Evolutionary conservation across 805 yeast genomes (phyloP), one percentile per base, ranked within the genome.

Genomic region (Cyberlindnera suaveolens): DNA sequence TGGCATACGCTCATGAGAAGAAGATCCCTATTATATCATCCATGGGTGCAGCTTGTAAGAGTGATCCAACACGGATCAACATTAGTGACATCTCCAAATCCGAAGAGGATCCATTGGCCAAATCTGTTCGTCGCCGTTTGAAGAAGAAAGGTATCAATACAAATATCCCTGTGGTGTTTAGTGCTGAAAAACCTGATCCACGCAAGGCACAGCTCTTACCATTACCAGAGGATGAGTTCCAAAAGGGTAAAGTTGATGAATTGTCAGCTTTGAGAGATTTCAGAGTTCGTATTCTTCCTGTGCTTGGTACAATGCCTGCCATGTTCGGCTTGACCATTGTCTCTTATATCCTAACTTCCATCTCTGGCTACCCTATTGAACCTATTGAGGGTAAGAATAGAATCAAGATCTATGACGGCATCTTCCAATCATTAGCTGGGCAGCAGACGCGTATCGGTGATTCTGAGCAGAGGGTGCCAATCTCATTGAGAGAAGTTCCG

Each of bases 1-100:
- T 93, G 51, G 80, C 81, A 29, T 90, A 73, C 63, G 82, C 95
- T 51, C 68, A 80, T 58, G 70, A 72, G 15, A 65, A 78, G 36
- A 62, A 71, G 2, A 60, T 91, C 30, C 77, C 76, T n/a, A 84
- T 89, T 29, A 75, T 93, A 33, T 81, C 95, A 5, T 85, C 96
- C 1, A 95, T 95, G 80, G 99, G 99, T 23, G 98, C 99, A 1
- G 96, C 96, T 5, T 84, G 96, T 53, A 93, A 93, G 62, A 83
- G 95, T 41, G 99, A 93, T 60, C 95, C 98, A 11, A 83, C 97
- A 3, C 72, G 98, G 56, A 78, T 93, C 44, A 85, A 88, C 59
- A 74, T 93, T 34, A 89, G 89, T 30, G 99, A 93, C 64, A 78
- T 93, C 42, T 81, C 95, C 30, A 77, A 76, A 41, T 86, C 99